Evolutionary conservation across 148 eudicot genomes (phyloP).

Genomic region (Beta vulgaris): DNA sequence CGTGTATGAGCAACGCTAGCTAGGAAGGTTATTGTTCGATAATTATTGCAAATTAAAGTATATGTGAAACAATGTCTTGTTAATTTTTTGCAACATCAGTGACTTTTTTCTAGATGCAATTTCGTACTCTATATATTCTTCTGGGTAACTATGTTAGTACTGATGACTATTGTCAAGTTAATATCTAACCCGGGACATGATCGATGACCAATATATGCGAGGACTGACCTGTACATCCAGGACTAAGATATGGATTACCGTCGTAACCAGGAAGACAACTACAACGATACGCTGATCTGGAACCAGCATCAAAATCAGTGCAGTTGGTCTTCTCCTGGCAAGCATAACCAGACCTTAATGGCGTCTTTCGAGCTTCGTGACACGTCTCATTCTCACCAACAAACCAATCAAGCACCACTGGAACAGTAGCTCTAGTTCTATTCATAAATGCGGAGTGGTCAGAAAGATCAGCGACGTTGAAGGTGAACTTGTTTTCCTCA

Average conservation of each 20-base stretch:
- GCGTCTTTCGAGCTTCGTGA: conserved; percentile 12
- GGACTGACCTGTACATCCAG: conserved; percentile 28
- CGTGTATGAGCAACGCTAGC: too few relatives aligned
- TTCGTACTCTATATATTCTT: too few relatives aligned
- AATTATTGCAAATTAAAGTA: too few relatives aligned
- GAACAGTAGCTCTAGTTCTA: conserved; percentile 12
- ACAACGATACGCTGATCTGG: conserved; percentile 27
- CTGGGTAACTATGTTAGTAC: too few relatives aligned
- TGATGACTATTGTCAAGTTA: too few relatives aligned
- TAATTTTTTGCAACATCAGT: too few relatives aligned
- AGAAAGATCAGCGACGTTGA: conserved; percentile 34
- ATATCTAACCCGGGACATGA: too few relatives aligned
- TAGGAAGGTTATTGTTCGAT: too few relatives aligned
- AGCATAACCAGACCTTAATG: neutral
- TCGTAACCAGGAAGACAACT: conserved; percentile 9
- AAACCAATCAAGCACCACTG: conserved; percentile 40
- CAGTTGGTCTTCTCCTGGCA: conserved; percentile 31
- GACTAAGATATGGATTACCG: conserved; percentile 25
- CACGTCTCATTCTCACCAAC: conserved; percentile 30
- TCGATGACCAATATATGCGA: neutral
- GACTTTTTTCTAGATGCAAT: too few relatives aligned
- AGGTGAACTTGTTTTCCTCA: conserved; percentile 31
- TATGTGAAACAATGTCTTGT: too few relatives aligned
- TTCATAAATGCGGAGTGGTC: conserved; percentile 17
- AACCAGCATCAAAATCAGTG: conserved; percentile 1